Conservation (phyloP, 1,284 basidiomycete genomes). For the Agaricales sp. region DNA sequence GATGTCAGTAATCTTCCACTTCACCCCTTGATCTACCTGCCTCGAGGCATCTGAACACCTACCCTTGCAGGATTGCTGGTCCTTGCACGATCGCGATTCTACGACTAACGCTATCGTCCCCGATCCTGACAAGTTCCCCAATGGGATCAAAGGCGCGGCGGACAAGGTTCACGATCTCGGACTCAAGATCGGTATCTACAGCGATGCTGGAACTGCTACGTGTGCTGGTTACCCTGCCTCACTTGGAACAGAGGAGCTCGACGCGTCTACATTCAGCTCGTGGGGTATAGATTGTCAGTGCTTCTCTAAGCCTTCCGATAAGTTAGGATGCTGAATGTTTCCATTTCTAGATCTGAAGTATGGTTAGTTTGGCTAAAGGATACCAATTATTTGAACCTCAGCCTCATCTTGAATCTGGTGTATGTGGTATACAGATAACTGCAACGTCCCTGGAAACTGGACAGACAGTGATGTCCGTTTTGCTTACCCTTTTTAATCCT, state of each 20-base stretch:
- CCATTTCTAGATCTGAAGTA: neutral
- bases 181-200: conserved; percentile 44
- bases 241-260: conserved; percentile 33
- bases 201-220: conserved; percentile 43
- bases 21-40: conserved; percentile 13
- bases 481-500: neutral
- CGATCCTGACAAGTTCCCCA: conserved; percentile 41
- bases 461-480: conserved; percentile 30
- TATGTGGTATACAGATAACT: conserved; percentile 45
- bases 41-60: neutral
- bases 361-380: neutral
- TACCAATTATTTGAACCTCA: neutral
- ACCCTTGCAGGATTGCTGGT: conserved; percentile 39
- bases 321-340: neutral
- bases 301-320: neutral
- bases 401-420: neutral
- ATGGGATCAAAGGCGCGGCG: conserved; percentile 36
- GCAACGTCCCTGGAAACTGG: conserved; percentile 44
- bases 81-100: conserved; percentile 28
- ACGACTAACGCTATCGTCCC: conserved; percentile 33
- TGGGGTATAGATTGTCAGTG: conserved; percentile 44
- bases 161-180: conserved; percentile 36
- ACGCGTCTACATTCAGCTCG: conserved; percentile 38
- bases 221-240: conserved; percentile 45
- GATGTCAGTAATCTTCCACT: conserved; percentile 52